phyloP scores from a whole-genome alignment of 2,329 filamentous ascomycete genomes.

The Penicillium griseofulvum region DNA sequence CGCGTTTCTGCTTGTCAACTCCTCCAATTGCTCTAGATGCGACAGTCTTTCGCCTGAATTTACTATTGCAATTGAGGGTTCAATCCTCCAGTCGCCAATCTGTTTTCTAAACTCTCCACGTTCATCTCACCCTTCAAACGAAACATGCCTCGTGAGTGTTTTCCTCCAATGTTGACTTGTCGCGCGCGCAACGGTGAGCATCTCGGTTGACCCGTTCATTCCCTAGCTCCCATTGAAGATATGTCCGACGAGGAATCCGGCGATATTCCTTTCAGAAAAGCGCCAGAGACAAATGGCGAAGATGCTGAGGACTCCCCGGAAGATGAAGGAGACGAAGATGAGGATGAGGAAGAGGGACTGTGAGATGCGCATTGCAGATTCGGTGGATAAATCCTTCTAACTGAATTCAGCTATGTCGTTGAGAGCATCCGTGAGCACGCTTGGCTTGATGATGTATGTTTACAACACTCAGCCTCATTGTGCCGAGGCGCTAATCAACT shows the following conservation, averaged over 20 bases:
- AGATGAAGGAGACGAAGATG: conserved; percentile 19
- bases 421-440: conserved; percentile 41
- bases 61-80: conserved; percentile 2
- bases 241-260: conserved; percentile 39
- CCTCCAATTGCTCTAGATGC: conserved; percentile 2
- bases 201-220: conserved; percentile 13
- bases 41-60: background rate
- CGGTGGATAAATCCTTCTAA: conserved; percentile 14
- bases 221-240: conserved; percentile 32
- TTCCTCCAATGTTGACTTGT: conserved; percentile 5
- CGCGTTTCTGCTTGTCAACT: conserved; percentile 24
- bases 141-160: conserved; percentile 44
- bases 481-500: conserved; percentile 16
- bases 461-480: background rate
- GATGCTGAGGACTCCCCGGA: conserved; percentile 9
- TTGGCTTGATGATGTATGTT: conserved; percentile 35
- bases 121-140: conserved; percentile 21
- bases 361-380: conserved; percentile 24
- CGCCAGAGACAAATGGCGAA: conserved; percentile 22
- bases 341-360: conserved; percentile 33
- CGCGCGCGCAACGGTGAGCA: conserved; percentile 6
- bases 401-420: conserved; percentile 37
- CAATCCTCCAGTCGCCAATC: conserved; percentile 23
- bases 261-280: conserved; percentile 39
- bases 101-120: conserved; percentile 31